These are phyloP conservation scores for Bryum argenteum DNA, from an alignment of 225 moss, liverwort and hornwort genomes.

Conservation along the genomic window DNA sequence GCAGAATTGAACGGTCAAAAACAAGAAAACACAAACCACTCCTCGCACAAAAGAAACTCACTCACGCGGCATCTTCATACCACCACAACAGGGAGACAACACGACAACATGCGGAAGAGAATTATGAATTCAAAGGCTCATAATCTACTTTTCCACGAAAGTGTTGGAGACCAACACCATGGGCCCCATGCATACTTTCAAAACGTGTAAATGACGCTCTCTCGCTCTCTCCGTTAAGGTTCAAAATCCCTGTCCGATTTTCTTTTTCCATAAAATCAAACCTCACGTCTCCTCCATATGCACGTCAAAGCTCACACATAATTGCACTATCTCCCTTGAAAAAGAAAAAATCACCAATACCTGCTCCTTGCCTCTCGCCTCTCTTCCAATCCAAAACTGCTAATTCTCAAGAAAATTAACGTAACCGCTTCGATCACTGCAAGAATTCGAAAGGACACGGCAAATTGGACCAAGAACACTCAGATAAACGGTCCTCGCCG, in stretches of 20 bases:
- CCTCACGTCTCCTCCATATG: conserved; percentile 33
- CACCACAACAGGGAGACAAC: not conserved
- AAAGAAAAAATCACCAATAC: not conserved
- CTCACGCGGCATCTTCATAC: conserved; percentile 25
- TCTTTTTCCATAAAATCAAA: conserved; percentile 9
- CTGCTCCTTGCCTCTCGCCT: not conserved
- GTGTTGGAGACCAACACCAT: conserved; percentile 26
- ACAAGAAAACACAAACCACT: conserved; percentile 25
- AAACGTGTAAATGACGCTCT: conserved; percentile 25
- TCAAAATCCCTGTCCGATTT: conserved; percentile 7
- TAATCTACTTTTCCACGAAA: conserved; percentile 32
- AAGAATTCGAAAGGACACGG: not conserved
- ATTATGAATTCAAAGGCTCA: conserved; percentile 34
- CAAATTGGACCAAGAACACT: not conserved
- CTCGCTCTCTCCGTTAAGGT: conserved; percentile 1
- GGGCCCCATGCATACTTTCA: conserved; percentile 35
- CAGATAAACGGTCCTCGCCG: no score
- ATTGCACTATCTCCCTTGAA: conserved; percentile 17
- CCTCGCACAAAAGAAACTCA: conserved; percentile 3
- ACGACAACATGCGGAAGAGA: conserved; percentile 20
- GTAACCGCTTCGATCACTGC: conserved; percentile 24
- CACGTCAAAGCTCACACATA: conserved; percentile 29
- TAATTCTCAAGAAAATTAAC: not conserved
- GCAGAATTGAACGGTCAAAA: conserved; percentile 33
- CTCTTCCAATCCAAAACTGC: not conserved